phyloP scores from a whole-genome alignment of 2,329 filamentous ascomycete genomes.

The Eutypella sp. region DNA sequence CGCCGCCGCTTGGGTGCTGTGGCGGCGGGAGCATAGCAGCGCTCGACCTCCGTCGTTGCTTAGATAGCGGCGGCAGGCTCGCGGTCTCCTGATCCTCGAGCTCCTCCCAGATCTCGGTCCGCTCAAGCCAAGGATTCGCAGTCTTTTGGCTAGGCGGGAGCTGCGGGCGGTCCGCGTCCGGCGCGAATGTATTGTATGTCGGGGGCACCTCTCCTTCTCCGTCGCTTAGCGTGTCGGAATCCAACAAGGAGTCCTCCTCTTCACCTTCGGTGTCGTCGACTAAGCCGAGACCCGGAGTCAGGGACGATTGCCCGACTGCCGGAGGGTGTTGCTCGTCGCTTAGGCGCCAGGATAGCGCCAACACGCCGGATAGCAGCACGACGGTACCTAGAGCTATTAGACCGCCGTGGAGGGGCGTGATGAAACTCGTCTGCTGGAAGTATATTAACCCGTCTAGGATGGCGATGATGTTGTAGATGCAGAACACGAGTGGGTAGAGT shows the following conservation, averaged over 20 bases:
- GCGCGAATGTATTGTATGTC: constrained; percentile 46
- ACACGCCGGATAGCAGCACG: constrained; percentile 79
- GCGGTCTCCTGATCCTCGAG: constrained; percentile 66
- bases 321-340: constrained; percentile 68
- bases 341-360: constrained; percentile 90
- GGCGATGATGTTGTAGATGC: constrained; percentile 97
- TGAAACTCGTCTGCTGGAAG: constrained; percentile 80
- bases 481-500: constrained; percentile 95
- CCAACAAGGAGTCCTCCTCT: constrained; percentile 53
- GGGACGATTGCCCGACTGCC: constrained; percentile 58
- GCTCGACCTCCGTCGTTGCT: constrained; percentile 44
- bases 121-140: constrained; percentile 57
- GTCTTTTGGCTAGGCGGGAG: constrained; percentile 40
- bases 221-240: constrained; percentile 41
- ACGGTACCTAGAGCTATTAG: constrained; percentile 82
- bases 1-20: constrained; percentile 29
- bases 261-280: constrained; percentile 64
- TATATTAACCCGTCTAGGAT: constrained; percentile 97
- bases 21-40: too few relatives aligned
- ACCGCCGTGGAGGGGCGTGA: constrained; percentile 69
- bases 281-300: constrained; percentile 78
- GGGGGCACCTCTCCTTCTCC: constrained; percentile 33
- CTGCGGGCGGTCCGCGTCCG: constrained; percentile 31
- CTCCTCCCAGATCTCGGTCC: constrained; percentile 82
- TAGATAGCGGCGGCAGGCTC: constrained; percentile 30